Percentiles rank a stretch among this genome's conserved stretches.
These are phyloP conservation scores for Xanthoconium separans DNA, from an alignment of 1,284 basidiomycete species.

Conservation along the genomic window DNA sequence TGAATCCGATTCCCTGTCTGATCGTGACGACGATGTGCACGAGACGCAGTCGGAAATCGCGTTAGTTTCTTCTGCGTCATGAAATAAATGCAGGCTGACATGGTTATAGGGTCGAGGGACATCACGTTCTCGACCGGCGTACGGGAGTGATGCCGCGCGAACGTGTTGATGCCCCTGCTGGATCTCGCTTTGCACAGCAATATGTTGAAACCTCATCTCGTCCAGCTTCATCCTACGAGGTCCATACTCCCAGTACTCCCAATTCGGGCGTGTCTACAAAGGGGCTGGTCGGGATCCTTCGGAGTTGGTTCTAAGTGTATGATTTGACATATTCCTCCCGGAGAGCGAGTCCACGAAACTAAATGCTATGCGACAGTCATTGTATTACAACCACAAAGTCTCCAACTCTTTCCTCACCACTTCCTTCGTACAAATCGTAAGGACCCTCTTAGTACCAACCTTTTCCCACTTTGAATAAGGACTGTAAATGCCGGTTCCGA, in stretches of 20 bases:
- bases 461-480: constrained; percentile 6
- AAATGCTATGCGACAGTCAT: too few species aligned
- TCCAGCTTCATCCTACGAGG: too few species aligned
- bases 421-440: constrained; percentile 5
- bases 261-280: background rate
- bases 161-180: too few species aligned
- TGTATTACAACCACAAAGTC: background rate
- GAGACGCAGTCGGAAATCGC: background rate
- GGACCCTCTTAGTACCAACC: constrained; percentile 1
- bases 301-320: background rate
- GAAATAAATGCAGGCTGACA: background rate
- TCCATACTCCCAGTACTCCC: background rate
- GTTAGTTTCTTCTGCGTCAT: constrained; percentile 1
- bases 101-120: background rate
- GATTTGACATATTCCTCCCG: too few species aligned
- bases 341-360: too few species aligned
- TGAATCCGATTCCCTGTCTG: background rate
- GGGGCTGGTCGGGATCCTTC: background rate
- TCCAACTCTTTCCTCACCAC: background rate
- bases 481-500: constrained; percentile 4
- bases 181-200: too few species aligned
- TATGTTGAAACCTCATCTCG: too few species aligned
- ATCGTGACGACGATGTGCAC: background rate
- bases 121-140: too few species aligned
- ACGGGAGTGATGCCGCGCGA: too few species aligned